Base-by-base conservation (phyloP, 371 early-diverging fungal genomes). In the Dichotomocladium elegans region DNA sequence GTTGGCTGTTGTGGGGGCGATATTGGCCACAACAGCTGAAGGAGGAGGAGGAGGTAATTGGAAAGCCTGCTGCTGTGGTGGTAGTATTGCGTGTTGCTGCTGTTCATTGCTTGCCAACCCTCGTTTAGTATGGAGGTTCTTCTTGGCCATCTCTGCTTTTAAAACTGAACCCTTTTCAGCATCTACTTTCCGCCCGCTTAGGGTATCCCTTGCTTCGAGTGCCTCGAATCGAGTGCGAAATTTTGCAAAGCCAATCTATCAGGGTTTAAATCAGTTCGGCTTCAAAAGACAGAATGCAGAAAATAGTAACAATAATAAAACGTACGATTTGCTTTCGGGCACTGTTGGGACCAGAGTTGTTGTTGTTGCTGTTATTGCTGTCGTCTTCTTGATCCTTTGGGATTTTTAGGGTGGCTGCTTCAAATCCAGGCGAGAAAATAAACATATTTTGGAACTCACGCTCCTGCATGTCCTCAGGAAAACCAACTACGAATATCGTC, bases 401-500 rank as follows among this genome's bases (percentile, higher is more conserved):
- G 14, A 80, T 72, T 70, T 94, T 94, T 44, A 96, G 81, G 1
- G 90, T 88, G 3, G 95, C 94, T 1, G 92, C 94, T 64, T 94
- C 95, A 60, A 94, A 96, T 9, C 95, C 96, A 12, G 89, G 82
- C 8, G 87, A 87, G 64, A 96, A 95, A 29, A 87, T 89, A 74
- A 96, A 96, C 94, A 94, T 92, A 76, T 93, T 94, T 58, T 93
- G 92, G 59, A 96, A 94, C 74, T 96, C 96, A 50, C 96, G 78
- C 66, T 96, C 96, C 62, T 80, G 83, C 87, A 95, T 92, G 65
- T 96, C 95, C 30, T 94, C 93, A 34, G 96, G 96, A 58, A 96
- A 93, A 8, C 96, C 96, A 37, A 94, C 93, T 4, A 96, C 94
- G 77, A 95, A 96, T 54, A 96, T 92, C 40, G 95, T 94, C 19